Conservation (phyloP, 2,329 filamentous ascomycete species). For the Xylariaceae sp. region DNA sequence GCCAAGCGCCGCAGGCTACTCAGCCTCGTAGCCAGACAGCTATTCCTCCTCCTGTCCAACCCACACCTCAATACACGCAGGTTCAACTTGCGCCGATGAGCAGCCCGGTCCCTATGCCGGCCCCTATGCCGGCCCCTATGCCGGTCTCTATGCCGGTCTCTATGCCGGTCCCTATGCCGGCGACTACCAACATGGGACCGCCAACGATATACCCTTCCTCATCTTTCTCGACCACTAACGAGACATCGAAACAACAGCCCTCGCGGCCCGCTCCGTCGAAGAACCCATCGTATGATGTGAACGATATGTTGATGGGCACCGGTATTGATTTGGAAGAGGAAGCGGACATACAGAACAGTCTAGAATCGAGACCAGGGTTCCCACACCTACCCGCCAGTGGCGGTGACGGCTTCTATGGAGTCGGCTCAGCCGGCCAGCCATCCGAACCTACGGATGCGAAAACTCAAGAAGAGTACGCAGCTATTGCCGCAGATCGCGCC, state of each 20-base stretch:
- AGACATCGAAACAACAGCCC: constrained; percentile 46
- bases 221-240: constrained; percentile 21
- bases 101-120: constrained; percentile 15
- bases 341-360: constrained; percentile 70
- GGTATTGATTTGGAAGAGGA: constrained; percentile 85
- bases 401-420: constrained; percentile 56
- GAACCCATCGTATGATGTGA: constrained; percentile 64
- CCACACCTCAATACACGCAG: constrained; percentile 23
- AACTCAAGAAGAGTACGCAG: constrained; percentile 58
- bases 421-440: constrained; percentile 61
- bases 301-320: constrained; percentile 76
- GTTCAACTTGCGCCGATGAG: constrained; percentile 28
- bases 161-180: constrained; percentile 14
- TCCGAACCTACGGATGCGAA: constrained; percentile 40
- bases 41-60: constrained; percentile 13
- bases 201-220: constrained; percentile 25
- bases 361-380: constrained; percentile 51
- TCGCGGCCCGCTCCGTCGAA: constrained; percentile 58
- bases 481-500: constrained; percentile 58
- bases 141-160: too few species aligned
- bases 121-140: constrained; percentile 1
- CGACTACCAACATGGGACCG: constrained; percentile 32
- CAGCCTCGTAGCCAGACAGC: constrained; percentile 15
- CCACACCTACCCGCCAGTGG: constrained; percentile 50
- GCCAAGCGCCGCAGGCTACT: constrained; percentile 4